A percentile compares a stretch with the other conserved stretches of the same genome.
These are phyloP conservation scores for Waitea zeae DNA, from an alignment of 1,284 basidiomycete genomes.

Conservation along the genomic window DNA sequence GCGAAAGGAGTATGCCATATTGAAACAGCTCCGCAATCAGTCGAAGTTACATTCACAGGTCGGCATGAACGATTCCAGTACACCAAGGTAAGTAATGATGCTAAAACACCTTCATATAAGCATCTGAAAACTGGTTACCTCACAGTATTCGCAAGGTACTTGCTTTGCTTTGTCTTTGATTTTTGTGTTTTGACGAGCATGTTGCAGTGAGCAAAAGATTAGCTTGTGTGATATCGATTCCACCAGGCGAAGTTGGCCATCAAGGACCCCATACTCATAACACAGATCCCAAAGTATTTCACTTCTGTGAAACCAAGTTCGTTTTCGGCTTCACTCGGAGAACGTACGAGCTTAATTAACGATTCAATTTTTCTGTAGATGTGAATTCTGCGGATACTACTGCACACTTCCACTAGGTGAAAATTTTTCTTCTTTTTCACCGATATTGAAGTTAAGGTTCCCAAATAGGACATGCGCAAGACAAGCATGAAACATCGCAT, in stretches of 20 bases:
- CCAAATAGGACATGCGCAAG: slow-evolving; percentile 32
- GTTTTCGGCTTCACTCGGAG: background rate
- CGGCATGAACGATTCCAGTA: slow-evolving; percentile 27
- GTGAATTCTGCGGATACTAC: slow-evolving; percentile 36
- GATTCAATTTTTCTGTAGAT: slow-evolving; percentile 21
- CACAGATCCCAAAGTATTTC: slow-evolving; percentile 14
- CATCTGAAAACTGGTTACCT: background rate
- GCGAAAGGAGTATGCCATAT: slow-evolving; percentile 35
- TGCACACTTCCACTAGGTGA: slow-evolving; percentile 42
- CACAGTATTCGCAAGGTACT: slow-evolving; percentile 15
- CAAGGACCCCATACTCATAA: slow-evolving; percentile 30
- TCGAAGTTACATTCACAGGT: slow-evolving; percentile 37
- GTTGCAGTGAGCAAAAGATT: slow-evolving; percentile 26
- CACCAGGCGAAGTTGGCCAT: slow-evolving; percentile 22
- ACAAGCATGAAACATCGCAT: slow-evolving; percentile 43
- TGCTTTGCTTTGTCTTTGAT: background rate
- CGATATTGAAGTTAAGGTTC: background rate
- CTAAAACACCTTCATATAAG: background rate
- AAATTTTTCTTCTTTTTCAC: no score
- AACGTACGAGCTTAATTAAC: slow-evolving; percentile 3
- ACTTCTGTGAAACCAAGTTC: slow-evolving; percentile 28
- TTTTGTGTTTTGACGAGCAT: background rate
- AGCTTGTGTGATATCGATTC: slow-evolving; percentile 27
- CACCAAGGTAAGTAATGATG: slow-evolving; percentile 19
- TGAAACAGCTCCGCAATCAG: slow-evolving; percentile 34